Conservation (phyloP, 2,329 filamentous ascomycete species). For the Hymenoscyphus infarciens region DNA sequence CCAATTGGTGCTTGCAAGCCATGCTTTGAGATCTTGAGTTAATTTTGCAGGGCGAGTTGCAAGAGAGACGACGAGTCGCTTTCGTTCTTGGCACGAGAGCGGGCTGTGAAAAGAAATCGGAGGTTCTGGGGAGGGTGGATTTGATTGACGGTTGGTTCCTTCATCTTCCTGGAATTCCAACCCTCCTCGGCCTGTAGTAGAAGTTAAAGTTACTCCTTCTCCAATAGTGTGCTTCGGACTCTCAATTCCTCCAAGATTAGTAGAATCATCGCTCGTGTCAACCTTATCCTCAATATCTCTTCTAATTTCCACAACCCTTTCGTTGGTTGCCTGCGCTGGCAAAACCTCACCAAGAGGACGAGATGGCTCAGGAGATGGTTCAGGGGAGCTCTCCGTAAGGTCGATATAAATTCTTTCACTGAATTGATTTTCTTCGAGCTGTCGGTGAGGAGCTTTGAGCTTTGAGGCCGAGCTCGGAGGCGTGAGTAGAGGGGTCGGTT, state of each 20-base stretch:
- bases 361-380: not conserved
- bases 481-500: not conserved
- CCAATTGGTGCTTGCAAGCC: constrained; percentile 19
- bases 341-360: not conserved
- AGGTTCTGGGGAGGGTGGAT: not conserved
- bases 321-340: not conserved
- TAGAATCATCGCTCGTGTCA: not conserved
- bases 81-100: constrained; percentile 15
- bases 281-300: not conserved
- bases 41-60: constrained; percentile 14
- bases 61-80: constrained; percentile 19
- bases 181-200: not conserved
- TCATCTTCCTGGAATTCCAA: not conserved
- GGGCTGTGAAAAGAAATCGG: not conserved
- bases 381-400: not conserved
- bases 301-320: not conserved
- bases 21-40: constrained; percentile 22
- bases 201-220: not conserved
- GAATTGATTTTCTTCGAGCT: not conserved
- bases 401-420: not conserved
- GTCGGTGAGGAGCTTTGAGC: not conserved
- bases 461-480: not conserved
- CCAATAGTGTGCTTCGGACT: not conserved
- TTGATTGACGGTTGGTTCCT: not conserved
- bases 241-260: not conserved